Base-by-base conservation (phyloP, 345 rosid genomes). In the Arabis alpina region DNA sequence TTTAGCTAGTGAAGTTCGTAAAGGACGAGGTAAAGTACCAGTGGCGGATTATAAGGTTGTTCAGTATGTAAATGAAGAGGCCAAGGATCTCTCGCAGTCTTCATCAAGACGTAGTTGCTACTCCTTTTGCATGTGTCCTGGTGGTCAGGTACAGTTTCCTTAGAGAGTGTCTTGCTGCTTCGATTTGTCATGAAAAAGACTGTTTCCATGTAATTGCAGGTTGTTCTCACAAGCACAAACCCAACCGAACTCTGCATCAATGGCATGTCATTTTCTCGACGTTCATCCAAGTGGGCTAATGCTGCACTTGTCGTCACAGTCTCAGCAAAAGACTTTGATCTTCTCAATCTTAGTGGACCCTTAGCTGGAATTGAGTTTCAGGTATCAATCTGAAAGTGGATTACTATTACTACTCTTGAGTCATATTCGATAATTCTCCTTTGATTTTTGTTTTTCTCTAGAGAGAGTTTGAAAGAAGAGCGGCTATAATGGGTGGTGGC, bases 71-170 rank as follows among this genome's bases (percentile, higher is more conserved):
- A 68, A 76, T 63, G 72, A 72, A 2, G 63, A 80, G 65, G 79
- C 66, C 24, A 78, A 73, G 12, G 73, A 83, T 6, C 34, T 76
- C 9, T 47, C 81, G 3, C 51, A 72, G 54, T 67, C 67, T 72
- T 30, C 57, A 24, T 62, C 62, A 58, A 75, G 41, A 72, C 90
- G 85, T 66, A 86, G 91, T 80, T 93, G 96, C 79, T 93, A 93
- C 84, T 93, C 98, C 75, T 93, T 93, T 77, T 93, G 98, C 86
- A 91, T 93, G 98, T 93, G 98, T 73, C 98, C 98, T 65, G 98
- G 97, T 72, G 98, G 98, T 51, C 97, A 93, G 97, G 98, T 90
- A 79, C 61, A 53, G 19, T 42, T 53, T 59, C 61, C 66, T 37
- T 34, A 25, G 14, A 39, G 28, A 58, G 6, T 43, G 55, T 59